Evolutionary conservation across 2,329 filamentous ascomycete genomes (phyloP), one percentile per base, ranked within the genome.

Genomic region (Ilyonectria destructans): DNA sequence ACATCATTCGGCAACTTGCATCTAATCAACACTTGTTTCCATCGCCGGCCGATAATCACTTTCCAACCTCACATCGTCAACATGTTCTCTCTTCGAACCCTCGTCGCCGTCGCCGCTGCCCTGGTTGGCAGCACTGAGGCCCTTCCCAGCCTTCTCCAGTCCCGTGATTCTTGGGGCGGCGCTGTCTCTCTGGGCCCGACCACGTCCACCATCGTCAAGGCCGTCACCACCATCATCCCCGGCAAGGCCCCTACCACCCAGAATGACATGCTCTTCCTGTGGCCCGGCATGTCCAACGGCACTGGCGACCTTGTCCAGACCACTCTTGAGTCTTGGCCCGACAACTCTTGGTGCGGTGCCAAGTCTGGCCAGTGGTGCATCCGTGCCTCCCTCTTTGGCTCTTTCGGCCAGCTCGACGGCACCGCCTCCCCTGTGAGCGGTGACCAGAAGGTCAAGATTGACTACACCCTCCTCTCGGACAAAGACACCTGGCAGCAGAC

Each of bases 271-370:
- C 69, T 72, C 21, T 68, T 67, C 57, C 33, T 72, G 45, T 72
- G 70, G 70, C 70, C 70, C 12, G 70, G 70, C 29, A 72, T 72
- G 70, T 72, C 70, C 67, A 72, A 72, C 62, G 70, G 70, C 59
- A 72, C 70, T 1, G 70, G 70, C 29, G 57, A 72, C 13, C 69
- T 72, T 26, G 67, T 72, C 58, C 70, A 72, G 57, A 71, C 69
- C 4, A 72, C 70, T 0, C 69, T 72, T 8, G 70, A 72, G 67
- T 66, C 67, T 6, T 72, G 70, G 70, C 33, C 67, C 48, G 69
- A 72, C 45, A 72, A 72, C 64, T 71, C 70, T 1, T 72, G 70
- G 70, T 72, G 70, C 46, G 70, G 70, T 23, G 70, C 70, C 48
- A 67, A 49, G 23, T 54, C 48, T 21, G 69, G 69, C 19, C 63